phyloP scores from a whole-genome alignment of 1,284 basidiomycete genomes.

The Tilletiaria anomala region DNA sequence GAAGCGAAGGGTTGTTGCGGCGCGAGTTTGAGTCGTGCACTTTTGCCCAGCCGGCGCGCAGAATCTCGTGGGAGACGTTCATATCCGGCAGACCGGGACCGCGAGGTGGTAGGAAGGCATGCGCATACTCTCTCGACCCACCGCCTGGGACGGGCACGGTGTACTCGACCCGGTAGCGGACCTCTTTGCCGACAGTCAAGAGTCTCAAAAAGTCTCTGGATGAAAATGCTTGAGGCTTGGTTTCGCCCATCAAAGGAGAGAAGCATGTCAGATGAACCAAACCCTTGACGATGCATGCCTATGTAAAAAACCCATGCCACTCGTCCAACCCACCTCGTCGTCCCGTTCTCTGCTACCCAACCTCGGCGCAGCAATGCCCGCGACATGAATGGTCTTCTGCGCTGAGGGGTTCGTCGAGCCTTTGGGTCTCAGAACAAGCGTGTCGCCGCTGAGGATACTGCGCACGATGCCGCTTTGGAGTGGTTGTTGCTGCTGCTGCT shows the following conservation, averaged over 20 bases:
- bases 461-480: constrained; percentile 32
- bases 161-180: constrained; percentile 62
- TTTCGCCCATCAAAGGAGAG: no score
- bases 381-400: constrained; percentile 24
- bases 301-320: background rate
- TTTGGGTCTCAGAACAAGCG: constrained; percentile 27
- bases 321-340: constrained; percentile 17
- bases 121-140: constrained; percentile 16
- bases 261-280: background rate
- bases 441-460: constrained; percentile 26
- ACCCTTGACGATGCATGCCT: background rate
- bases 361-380: constrained; percentile 29
- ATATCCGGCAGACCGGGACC: constrained; percentile 22
- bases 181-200: constrained; percentile 73
- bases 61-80: constrained; percentile 52
- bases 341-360: constrained; percentile 28
- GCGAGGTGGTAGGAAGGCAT: constrained; percentile 29
- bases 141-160: constrained; percentile 43
- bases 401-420: constrained; percentile 21
- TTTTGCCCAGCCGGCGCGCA: constrained; percentile 79
- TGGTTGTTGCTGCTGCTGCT: no score
- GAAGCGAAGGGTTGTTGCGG: constrained; percentile 6
- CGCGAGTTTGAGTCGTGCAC: constrained; percentile 61
- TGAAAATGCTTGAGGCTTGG: constrained; percentile 80
- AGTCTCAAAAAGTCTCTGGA: constrained; percentile 79